Percentiles rank a stretch among this genome's conserved stretches.
These are phyloP conservation scores for Aspergillus japonicus DNA, from an alignment of 2,329 filamentous ascomycete genomes.

Conservation along the genomic window DNA sequence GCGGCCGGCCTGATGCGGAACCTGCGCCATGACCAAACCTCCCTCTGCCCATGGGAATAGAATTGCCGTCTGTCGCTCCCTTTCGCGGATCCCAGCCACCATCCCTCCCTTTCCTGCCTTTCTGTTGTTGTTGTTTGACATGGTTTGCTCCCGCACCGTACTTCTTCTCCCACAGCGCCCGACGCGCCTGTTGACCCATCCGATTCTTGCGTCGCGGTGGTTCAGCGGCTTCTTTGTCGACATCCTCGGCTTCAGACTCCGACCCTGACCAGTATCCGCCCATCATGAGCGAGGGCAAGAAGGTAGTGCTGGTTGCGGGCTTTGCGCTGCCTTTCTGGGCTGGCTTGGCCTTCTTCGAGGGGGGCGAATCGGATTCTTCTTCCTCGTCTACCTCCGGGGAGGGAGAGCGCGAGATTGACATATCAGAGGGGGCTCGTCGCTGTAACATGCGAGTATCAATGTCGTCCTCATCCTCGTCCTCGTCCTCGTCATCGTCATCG, in stretches of 20 bases:
- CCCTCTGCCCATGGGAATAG: constrained; percentile 1
- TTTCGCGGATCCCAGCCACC: constrained; percentile 59
- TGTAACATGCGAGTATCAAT: constrained; percentile 1
- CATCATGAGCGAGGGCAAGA: constrained; percentile 61
- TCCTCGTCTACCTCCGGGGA: constrained; percentile 24
- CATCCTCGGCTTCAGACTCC: constrained; percentile 54
- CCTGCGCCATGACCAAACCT: constrained; percentile 27
- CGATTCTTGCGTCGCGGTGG: constrained; percentile 57
- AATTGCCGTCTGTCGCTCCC: constrained; percentile 48
- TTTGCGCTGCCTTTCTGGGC: constrained; percentile 26
- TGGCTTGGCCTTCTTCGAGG: constrained; percentile 17
- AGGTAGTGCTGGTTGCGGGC: constrained; percentile 47
- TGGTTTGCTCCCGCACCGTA: constrained; percentile 60
- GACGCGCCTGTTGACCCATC: constrained; percentile 62
- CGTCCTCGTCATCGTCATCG: constrained; percentile 3
- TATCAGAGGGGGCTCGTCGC: constrained; percentile 24
- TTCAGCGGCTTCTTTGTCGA: constrained; percentile 35
- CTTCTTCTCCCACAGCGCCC: constrained; percentile 62
- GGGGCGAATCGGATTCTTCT: constrained; percentile 22
- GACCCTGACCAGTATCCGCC: constrained; percentile 64
- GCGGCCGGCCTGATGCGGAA: constrained; percentile 12
- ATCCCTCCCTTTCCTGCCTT: constrained; percentile 42
- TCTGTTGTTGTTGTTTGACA: constrained; percentile 45
- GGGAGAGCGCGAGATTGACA: constrained; percentile 37
- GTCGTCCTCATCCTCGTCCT: background rate